phyloP scores from a whole-genome alignment of 2,329 filamentous ascomycete species.

The Colletotrichum trifolii region DNA sequence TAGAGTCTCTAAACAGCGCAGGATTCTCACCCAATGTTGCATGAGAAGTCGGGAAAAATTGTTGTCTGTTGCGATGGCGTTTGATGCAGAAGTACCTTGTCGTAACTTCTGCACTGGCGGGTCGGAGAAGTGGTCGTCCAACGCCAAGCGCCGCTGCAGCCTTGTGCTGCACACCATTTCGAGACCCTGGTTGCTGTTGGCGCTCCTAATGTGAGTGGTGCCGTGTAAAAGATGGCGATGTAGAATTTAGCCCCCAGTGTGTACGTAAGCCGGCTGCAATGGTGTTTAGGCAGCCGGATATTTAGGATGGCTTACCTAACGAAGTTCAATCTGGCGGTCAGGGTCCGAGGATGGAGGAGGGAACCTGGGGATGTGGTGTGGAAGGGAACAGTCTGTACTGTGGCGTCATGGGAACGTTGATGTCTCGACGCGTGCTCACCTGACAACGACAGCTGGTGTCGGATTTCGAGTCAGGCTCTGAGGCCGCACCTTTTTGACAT shows the following conservation, averaged over 20 bases:
- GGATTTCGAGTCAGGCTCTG: constrained; percentile 4
- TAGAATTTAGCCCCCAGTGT: too few relatives aligned
- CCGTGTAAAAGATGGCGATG: too few relatives aligned
- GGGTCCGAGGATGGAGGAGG: not conserved
- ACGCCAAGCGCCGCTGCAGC: constrained; percentile 15
- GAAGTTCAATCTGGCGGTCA: not conserved
- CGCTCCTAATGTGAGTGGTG: too few relatives aligned
- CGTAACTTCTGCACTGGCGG: too few relatives aligned
- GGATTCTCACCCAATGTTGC: not conserved
- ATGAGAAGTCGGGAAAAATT: not conserved
- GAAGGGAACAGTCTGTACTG: constrained; percentile 8
- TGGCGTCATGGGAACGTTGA: constrained; percentile 17
- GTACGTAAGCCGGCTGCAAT: too few relatives aligned
- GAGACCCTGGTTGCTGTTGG: not conserved
- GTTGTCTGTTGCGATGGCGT: constrained; percentile 8
- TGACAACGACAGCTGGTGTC: constrained; percentile 22
- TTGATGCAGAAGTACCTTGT: not conserved
- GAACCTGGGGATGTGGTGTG: constrained; percentile 5
- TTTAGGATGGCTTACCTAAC: too few relatives aligned
- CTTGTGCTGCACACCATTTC: constrained; percentile 28
- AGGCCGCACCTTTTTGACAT: not conserved
- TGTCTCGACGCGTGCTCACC: constrained; percentile 18
- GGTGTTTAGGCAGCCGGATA: too few relatives aligned
- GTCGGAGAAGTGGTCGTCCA: not conserved
- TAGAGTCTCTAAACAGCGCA: not conserved